Evolutionary conservation across 208 protist species (phyloP).

Genomic region (Acanthamoeba castellanii): DNA sequence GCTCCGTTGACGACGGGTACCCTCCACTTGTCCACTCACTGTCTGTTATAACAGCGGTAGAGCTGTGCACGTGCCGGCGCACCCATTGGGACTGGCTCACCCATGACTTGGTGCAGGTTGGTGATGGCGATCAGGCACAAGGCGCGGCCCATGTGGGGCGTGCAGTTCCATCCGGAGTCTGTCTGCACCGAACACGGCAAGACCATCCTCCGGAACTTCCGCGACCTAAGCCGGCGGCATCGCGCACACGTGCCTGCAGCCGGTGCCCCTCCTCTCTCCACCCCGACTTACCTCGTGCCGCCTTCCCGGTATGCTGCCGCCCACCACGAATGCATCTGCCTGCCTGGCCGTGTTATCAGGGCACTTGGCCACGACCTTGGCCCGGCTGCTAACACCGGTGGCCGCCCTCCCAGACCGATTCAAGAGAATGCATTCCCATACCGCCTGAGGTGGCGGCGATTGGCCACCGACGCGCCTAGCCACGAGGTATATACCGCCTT

Average conservation of each 20-base stretch:
- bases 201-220: constrained; percentile 85
- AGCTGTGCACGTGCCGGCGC: too few species aligned
- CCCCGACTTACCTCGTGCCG: not conserved
- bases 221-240: not conserved
- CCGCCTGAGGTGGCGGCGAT: too few species aligned
- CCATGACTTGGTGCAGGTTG: not conserved
- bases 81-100: not conserved
- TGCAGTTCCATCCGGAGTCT: constrained; percentile 89
- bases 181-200: constrained; percentile 85
- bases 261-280: not conserved
- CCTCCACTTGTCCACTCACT: not conserved
- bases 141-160: constrained; percentile 79
- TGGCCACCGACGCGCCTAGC: too few species aligned
- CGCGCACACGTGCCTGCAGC: not conserved
- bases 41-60: not conserved
- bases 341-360: too few species aligned
- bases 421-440: too few species aligned
- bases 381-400: too few species aligned
- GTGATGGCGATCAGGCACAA: constrained; percentile 85
- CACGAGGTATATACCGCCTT: too few species aligned
- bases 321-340: too few species aligned
- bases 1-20: not conserved
- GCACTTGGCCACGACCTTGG: too few species aligned
- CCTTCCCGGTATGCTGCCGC: not conserved
- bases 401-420: too few species aligned